Evolutionary conservation across 2,329 filamentous ascomycete species (phyloP).

Genomic region (Penicillium aurantiogriseum): DNA sequence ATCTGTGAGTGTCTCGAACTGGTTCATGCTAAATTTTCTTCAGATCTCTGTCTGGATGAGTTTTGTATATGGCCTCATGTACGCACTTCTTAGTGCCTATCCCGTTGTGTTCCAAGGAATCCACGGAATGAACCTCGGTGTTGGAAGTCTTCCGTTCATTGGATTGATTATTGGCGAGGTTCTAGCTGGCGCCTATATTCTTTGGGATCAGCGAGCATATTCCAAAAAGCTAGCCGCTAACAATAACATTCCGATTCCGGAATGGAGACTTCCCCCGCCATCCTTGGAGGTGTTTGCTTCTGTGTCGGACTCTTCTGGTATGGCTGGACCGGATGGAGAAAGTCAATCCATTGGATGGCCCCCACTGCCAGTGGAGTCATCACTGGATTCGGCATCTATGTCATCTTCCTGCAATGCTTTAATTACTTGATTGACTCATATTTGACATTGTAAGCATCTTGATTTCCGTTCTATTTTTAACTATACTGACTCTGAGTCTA

Average conservation of each 20-base stretch:
- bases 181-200: slow-evolving; percentile 27
- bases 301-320: slow-evolving; percentile 40
- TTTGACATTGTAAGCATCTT: slow-evolving; percentile 37
- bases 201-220: slow-evolving; percentile 29
- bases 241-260: slow-evolving; percentile 31
- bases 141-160: slow-evolving; percentile 32
- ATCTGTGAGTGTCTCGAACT: too few species aligned
- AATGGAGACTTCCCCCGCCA: slow-evolving; percentile 36
- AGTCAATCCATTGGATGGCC: slow-evolving; percentile 37
- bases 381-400: slow-evolving; percentile 34
- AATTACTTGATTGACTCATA: slow-evolving; percentile 43
- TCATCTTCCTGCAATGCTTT: slow-evolving; percentile 37
- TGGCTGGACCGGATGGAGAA: slow-evolving; percentile 36
- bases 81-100: slow-evolving; percentile 31
- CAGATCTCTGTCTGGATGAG: slow-evolving; percentile 32
- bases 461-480: fast-evolving
- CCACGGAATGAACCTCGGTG: slow-evolving; percentile 33
- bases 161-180: slow-evolving; percentile 33
- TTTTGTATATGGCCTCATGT: slow-evolving; percentile 35
- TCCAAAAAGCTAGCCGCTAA: slow-evolving; percentile 31
- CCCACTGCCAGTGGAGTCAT: slow-evolving; percentile 35
- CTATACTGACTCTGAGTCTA: slow-evolving; percentile 13
- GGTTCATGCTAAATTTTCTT: not conserved
- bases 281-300: slow-evolving; percentile 35
- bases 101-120: slow-evolving; percentile 32